Percentiles rank a stretch among this genome's conserved stretches.
Evolutionary conservation across 331 rosid genomes (phyloP).

Genomic region (Malus hybrid): DNA sequence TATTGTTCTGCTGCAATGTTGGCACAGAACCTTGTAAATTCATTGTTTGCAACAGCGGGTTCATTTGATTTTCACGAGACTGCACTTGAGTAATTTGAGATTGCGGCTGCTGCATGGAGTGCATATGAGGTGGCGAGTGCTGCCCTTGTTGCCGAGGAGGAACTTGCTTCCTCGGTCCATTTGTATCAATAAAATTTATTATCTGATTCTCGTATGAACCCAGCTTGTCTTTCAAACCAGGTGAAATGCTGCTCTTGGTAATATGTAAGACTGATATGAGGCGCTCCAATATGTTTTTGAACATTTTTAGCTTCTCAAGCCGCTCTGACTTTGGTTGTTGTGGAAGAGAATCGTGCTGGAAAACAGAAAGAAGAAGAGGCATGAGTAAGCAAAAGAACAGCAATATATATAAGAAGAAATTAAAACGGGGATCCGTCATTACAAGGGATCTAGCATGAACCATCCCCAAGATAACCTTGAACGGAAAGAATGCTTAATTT

Average conservation of each 20-base stretch:
- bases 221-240: background rate
- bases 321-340: slow-evolving; percentile 50
- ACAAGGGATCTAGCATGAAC: background rate
- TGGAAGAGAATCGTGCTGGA: slow-evolving; percentile 48
- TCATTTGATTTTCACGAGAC: slow-evolving; percentile 67
- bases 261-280: slow-evolving; percentile 34
- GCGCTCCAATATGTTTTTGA: slow-evolving; percentile 42
- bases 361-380: slow-evolving; percentile 10
- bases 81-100: slow-evolving; percentile 51
- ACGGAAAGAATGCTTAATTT: background rate
- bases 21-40: no score
- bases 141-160: slow-evolving; percentile 51
- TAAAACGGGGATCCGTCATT: background rate
- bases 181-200: background rate
- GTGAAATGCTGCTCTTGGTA: background rate
- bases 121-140: slow-evolving; percentile 50
- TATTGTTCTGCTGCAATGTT: no score
- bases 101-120: slow-evolving; percentile 49
- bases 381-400: background rate
- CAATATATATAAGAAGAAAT: background rate
- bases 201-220: background rate
- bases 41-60: slow-evolving; percentile 9
- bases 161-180: slow-evolving; percentile 31
- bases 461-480: background rate
- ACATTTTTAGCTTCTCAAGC: slow-evolving; percentile 34